Evolutionary conservation across 306 rosid genomes (phyloP).

Genomic region (Abrus pulchellus): DNA sequence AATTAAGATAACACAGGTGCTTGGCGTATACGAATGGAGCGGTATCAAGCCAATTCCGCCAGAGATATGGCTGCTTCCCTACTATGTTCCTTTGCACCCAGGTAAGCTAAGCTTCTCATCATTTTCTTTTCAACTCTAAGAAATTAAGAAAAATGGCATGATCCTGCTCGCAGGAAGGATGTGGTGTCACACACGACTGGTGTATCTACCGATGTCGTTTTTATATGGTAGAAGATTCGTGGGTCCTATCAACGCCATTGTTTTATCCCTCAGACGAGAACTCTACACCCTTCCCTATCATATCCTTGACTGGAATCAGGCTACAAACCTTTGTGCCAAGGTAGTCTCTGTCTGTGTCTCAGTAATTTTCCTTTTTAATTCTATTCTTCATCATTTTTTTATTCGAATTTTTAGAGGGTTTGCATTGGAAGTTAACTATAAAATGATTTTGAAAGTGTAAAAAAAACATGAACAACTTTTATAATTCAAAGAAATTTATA

Average conservation of each 20-base stretch:
- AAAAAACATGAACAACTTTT: too few species aligned
- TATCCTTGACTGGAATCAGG: slow-evolving; percentile 58
- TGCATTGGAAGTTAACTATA: too few species aligned
- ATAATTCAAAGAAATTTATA: too few species aligned
- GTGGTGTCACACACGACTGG: slow-evolving; percentile 84
- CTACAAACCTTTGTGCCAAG: slow-evolving; percentile 65
- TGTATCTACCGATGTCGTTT: slow-evolving; percentile 77
- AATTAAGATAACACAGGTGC: slow-evolving; percentile 52
- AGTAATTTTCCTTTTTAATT: too few species aligned
- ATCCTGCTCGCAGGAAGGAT: slow-evolving; percentile 58
- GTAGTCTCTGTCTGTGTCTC: slow-evolving; percentile 27
- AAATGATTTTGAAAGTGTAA: too few species aligned
- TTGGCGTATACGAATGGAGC: slow-evolving; percentile 83
- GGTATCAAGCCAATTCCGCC: slow-evolving; percentile 78
- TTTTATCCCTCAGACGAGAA: slow-evolving; percentile 66
- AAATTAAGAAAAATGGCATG: too few species aligned
- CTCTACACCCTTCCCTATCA: slow-evolving; percentile 66
- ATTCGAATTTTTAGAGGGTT: too few species aligned
- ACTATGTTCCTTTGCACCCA: slow-evolving; percentile 70
- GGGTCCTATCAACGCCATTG: slow-evolving; percentile 51
- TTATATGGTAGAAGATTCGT: slow-evolving; percentile 73
- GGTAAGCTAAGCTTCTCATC: slow-evolving; percentile 41
- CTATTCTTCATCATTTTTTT: too few species aligned
- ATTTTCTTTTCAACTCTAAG: too few species aligned
- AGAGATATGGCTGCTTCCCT: slow-evolving; percentile 77